phyloP scores from a whole-genome alignment of 257 asterid genomes.

The Avicennia marina region DNA sequence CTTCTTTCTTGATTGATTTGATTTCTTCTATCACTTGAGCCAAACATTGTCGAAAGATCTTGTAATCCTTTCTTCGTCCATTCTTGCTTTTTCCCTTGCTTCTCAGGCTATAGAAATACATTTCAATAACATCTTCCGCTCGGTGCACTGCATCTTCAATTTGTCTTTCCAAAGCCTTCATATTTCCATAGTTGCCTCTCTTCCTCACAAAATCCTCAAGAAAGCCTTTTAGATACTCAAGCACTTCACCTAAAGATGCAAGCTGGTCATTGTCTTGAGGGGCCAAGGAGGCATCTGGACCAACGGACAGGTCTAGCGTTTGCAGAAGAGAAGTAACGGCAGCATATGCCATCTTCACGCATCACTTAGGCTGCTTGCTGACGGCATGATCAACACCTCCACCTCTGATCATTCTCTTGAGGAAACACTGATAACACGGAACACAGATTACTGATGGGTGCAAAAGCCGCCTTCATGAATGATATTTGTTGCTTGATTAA shows the following conservation, averaged over 20 bases:
- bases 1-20: slow-evolving; percentile 4
- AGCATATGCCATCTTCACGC: slow-evolving; percentile 27
- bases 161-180: slow-evolving; percentile 16
- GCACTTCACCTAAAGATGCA: slow-evolving; percentile 4
- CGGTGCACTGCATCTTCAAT: slow-evolving; percentile 13
- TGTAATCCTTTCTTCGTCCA: slow-evolving; percentile 10
- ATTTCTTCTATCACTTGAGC: slow-evolving; percentile 14
- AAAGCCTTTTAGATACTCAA: slow-evolving; percentile 15
- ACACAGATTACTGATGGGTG: not conserved
- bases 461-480: not conserved
- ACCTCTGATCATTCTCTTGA: not conserved
- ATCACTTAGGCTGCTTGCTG: not conserved
- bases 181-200: not conserved
- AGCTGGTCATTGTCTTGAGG: slow-evolving; percentile 10
- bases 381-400: not conserved
- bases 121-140: slow-evolving; percentile 23
- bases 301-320: slow-evolving; percentile 10
- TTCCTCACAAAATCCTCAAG: slow-evolving; percentile 19
- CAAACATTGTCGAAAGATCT: slow-evolving; percentile 14
- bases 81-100: slow-evolving; percentile 7
- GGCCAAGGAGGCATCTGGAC: not conserved
- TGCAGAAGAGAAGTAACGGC: slow-evolving; percentile 20
- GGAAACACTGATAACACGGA: not conserved
- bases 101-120: slow-evolving; percentile 4
- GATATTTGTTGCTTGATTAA: not conserved